A percentile compares a stretch with the other conserved stretches of the same genome.
Conservation (phyloP, 2,329 filamentous ascomycete species). For the Thielaviopsis ethacetica region DNA sequence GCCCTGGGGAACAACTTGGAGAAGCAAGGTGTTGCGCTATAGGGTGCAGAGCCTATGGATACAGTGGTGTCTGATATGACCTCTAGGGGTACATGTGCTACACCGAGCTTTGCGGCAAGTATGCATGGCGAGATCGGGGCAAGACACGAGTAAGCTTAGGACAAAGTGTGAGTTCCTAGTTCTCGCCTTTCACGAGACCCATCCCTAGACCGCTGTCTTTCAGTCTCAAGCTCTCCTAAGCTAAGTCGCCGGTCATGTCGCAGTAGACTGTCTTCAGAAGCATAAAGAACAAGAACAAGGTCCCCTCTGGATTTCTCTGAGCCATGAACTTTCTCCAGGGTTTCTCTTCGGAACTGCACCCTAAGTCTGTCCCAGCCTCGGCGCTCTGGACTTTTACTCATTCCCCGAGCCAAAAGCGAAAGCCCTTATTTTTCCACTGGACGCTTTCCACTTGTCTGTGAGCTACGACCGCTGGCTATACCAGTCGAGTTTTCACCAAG, state of each 20-base stretch:
- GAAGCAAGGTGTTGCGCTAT: neutral
- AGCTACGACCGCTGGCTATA: too few species aligned
- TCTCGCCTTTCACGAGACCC: too few species aligned
- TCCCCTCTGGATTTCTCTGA: too few species aligned
- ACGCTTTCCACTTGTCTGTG: too few species aligned
- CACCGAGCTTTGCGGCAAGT: neutral
- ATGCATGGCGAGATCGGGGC: neutral
- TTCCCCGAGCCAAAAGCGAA: neutral
- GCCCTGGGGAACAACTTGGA: neutral
- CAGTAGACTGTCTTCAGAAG: too few species aligned
- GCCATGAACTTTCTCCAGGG: too few species aligned
- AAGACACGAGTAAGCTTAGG: neutral
- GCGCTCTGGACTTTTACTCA: neutral
- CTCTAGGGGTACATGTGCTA: neutral
- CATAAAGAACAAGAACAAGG: too few species aligned
- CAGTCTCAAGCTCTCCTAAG: too few species aligned
- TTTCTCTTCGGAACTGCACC: too few species aligned
- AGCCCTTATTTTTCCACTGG: neutral
- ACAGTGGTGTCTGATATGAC: neutral
- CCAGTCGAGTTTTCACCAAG: too few species aligned
- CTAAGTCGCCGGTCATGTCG: too few species aligned
- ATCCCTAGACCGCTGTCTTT: too few species aligned
- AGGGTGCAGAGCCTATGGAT: neutral
- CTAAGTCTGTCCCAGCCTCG: neutral
- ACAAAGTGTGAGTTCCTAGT: neutral